A percentile compares a stretch with the other conserved stretches of the same genome.
Conservation (phyloP, 192 early-diverging fungal genomes). For the Coemansia erecta region DNA sequence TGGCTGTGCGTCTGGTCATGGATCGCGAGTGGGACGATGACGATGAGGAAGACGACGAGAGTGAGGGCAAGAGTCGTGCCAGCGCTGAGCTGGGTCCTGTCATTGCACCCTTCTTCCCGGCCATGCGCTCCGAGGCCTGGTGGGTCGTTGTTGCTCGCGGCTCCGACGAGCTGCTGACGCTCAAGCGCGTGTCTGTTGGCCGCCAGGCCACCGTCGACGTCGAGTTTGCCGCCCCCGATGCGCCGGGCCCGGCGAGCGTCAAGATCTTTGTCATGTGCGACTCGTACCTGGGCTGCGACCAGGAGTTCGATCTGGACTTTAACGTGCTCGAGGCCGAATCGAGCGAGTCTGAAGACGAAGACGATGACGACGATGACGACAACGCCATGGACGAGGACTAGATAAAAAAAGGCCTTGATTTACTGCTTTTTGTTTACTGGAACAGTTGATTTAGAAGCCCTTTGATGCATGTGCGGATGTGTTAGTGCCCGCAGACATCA, state of each 20-base stretch:
- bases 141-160: slow-evolving; percentile 91
- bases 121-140: slow-evolving; percentile 90
- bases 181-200: slow-evolving; percentile 82
- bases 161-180: slow-evolving; percentile 74
- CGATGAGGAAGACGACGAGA: slow-evolving; percentile 57
- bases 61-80: too few species aligned
- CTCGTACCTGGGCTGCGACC: slow-evolving; percentile 90
- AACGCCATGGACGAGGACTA: slow-evolving; percentile 6
- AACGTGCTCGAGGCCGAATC: slow-evolving; percentile 31
- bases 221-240: slow-evolving; percentile 83
- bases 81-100: slow-evolving; percentile 73
- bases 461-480: not conserved
- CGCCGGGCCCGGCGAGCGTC: slow-evolving; percentile 57
- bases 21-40: slow-evolving; percentile 85
- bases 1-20: slow-evolving; percentile 67
- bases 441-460: too few species aligned
- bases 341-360: not conserved
- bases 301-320: slow-evolving; percentile 81
- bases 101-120: slow-evolving; percentile 90
- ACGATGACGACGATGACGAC: slow-evolving; percentile 55
- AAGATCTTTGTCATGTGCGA: slow-evolving; percentile 95
- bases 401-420: not conserved
- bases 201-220: slow-evolving; percentile 74
- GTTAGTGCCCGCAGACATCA: not conserved
- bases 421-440: not conserved